These are phyloP conservation scores for Aspergillus ostianus DNA, from an alignment of 495 filamentous ascomycete species.

Conservation along the genomic window DNA sequence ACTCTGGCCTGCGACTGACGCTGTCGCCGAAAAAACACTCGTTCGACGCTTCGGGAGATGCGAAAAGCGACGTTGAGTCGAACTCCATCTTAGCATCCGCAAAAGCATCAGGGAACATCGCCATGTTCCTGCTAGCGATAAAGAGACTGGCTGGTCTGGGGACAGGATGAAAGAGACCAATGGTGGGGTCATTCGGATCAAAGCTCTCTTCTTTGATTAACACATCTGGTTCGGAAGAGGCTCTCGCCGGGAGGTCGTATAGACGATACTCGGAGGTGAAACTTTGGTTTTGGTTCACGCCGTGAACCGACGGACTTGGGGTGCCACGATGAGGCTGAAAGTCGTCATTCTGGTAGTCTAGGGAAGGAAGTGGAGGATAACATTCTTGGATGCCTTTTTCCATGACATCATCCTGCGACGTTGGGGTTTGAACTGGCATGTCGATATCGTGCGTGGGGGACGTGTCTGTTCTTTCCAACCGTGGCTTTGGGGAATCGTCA, in stretches of 20 bases:
- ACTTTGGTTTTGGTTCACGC: slow-evolving; percentile 1
- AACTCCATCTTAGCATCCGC: slow-evolving; percentile 2
- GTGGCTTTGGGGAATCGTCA: slow-evolving; percentile 5
- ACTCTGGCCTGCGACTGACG: slow-evolving; percentile 7
- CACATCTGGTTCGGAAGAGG: background rate
- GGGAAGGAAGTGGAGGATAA: slow-evolving; percentile 3
- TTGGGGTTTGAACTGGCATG: background rate
- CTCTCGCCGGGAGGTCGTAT: background rate
- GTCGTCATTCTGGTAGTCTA: slow-evolving; percentile 3
- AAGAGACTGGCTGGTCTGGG: slow-evolving; percentile 9
- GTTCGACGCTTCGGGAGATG: background rate
- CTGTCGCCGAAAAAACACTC: slow-evolving; percentile 5
- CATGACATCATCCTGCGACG: background rate
- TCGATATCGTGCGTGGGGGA: background rate
- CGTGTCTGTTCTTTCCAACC: background rate
- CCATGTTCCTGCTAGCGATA: slow-evolving; percentile 13
- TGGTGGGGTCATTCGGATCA: background rate
- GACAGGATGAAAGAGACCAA: slow-evolving; percentile 13
- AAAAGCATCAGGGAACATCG: slow-evolving; percentile 4
- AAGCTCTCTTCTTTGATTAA: slow-evolving; percentile 1
- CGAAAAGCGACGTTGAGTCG: slow-evolving; percentile 1
- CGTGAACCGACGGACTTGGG: background rate
- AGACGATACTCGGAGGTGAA: background rate
- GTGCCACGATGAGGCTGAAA: background rate
- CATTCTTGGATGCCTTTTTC: background rate